phyloP scores from a whole-genome alignment of 805 yeast genomes.

The Zygoascus bituminiphila region DNA sequence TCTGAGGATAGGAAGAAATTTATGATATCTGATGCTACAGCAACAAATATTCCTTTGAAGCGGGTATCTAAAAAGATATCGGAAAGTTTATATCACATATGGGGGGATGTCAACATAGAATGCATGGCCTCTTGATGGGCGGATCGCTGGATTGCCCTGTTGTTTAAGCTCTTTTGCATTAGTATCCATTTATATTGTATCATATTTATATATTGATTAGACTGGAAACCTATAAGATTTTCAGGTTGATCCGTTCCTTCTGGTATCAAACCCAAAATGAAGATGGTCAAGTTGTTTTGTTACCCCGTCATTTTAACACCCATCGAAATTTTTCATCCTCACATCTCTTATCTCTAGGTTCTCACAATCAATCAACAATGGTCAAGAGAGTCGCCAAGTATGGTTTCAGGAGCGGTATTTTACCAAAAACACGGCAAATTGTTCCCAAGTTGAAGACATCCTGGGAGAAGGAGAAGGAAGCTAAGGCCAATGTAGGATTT shows the following conservation, averaged over 20 bases:
- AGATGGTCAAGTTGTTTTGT: no score
- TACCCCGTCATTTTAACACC: no score
- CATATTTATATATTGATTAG: no score
- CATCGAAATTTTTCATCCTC: conserved; percentile 1
- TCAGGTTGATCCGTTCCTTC: no score
- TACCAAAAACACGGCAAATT: conserved; percentile 70
- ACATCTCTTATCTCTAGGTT: background rate
- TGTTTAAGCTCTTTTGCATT: no score
- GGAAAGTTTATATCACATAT: conserved; percentile 44
- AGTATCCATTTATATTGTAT: no score
- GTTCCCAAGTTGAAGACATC: conserved; percentile 45
- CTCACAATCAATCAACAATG: conserved; percentile 26
- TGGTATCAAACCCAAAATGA: no score
- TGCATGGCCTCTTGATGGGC: background rate
- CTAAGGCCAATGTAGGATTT: conserved; percentile 59
- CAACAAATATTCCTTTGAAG: conserved; percentile 41
- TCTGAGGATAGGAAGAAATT: conserved; percentile 29
- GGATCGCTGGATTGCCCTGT: no score
- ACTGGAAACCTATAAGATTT: no score
- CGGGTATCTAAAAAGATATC: conserved; percentile 46
- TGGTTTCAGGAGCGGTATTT: conserved; percentile 65
- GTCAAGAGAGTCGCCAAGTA: conserved; percentile 40
- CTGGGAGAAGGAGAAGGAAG: conserved; percentile 29
- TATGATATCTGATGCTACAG: conserved; percentile 30
- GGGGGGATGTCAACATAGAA: conserved; percentile 38